A percentile compares a stretch with the other conserved stretches of the same genome.
Evolutionary conservation across 768 basidiomycete species (phyloP).

Genomic region (Hebeloma cylindrosporum): DNA sequence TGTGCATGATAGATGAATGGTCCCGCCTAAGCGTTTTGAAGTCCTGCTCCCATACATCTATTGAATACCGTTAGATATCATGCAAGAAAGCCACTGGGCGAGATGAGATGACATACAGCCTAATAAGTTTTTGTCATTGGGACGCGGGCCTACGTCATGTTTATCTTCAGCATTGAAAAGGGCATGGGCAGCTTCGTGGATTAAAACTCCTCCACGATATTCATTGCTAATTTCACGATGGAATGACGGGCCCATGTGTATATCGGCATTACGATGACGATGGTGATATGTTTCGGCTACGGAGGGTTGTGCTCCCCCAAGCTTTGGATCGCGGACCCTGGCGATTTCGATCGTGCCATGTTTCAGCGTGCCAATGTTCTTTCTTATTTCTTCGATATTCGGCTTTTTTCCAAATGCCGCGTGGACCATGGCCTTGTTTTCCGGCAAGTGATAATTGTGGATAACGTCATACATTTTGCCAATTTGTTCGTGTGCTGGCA

Average conservation of each 20-base stretch:
- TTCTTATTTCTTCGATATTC: neutral
- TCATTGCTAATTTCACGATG: neutral
- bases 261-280: neutral
- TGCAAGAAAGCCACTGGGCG: neutral
- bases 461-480: neutral
- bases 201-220: neutral
- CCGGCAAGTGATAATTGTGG: neutral
- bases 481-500: neutral
- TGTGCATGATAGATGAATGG: neutral
- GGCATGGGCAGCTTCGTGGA: slow-evolving; percentile 5
- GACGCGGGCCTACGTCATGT: neutral
- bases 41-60: neutral
- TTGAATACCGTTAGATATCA: neutral
- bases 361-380: neutral
- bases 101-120: neutral
- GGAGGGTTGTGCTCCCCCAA: too few species aligned
- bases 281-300: too few species aligned
- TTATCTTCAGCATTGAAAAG: neutral
- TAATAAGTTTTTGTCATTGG: too few species aligned
- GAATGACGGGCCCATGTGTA: neutral
- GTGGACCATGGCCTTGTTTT: neutral
- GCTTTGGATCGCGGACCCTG: neutral
- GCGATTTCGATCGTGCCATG: neutral
- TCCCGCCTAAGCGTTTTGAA: neutral
- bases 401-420: neutral